Evolutionary conservation across 345 rosid genomes (phyloP).

Genomic region (Brassica rapa): DNA sequence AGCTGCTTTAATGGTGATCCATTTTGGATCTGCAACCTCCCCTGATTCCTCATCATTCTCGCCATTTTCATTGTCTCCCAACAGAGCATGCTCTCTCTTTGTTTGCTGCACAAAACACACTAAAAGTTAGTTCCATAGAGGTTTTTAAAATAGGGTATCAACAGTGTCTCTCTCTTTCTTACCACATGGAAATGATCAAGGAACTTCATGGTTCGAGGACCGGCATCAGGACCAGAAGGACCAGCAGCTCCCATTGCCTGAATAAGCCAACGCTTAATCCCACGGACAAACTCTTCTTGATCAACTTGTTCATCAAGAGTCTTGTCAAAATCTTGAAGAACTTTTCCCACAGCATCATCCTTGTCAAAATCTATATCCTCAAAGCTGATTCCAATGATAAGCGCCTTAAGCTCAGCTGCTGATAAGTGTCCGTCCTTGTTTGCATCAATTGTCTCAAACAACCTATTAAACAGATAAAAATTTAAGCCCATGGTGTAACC

Average conservation of each 20-base stretch:
- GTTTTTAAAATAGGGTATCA: not conserved
- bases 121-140: not conserved
- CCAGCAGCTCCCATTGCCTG: slow-evolving; percentile 48
- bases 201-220: slow-evolving; percentile 49
- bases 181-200: slow-evolving; percentile 58
- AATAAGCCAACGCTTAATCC: slow-evolving; percentile 59
- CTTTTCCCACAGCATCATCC: slow-evolving; percentile 61
- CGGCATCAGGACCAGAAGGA: slow-evolving; percentile 43
- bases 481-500: not conserved
- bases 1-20: slow-evolving; percentile 69
- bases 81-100: slow-evolving; percentile 62
- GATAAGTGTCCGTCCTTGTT: slow-evolving; percentile 53
- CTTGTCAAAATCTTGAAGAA: slow-evolving; percentile 71
- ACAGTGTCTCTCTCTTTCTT: not conserved
- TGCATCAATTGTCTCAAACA: slow-evolving; percentile 70
- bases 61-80: slow-evolving; percentile 60
- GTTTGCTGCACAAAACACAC: slow-evolving; percentile 58
- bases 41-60: slow-evolving; percentile 56
- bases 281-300: slow-evolving; percentile 52
- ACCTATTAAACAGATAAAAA: slow-evolving; percentile 43
- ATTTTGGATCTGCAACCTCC: slow-evolving; percentile 50
- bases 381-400: slow-evolving; percentile 72
- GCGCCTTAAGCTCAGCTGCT: slow-evolving; percentile 59
- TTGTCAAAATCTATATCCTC: slow-evolving; percentile 71
- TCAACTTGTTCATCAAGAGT: slow-evolving; percentile 45